Evolutionary conservation across 148 eudicot species (phyloP).

Genomic region (Limonium bicolor): DNA sequence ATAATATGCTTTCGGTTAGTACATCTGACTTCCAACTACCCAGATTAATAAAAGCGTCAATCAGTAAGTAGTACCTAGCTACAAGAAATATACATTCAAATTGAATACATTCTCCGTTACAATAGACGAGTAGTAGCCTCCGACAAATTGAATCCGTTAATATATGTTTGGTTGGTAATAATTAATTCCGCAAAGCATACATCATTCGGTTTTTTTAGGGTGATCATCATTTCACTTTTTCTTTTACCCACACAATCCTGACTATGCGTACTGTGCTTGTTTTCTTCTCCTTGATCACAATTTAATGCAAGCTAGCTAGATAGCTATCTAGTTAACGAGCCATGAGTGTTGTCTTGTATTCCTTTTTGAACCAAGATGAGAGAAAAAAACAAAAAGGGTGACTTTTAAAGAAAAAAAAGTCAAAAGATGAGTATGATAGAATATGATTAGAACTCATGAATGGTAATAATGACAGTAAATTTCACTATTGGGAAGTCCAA

Average conservation of each 20-base stretch:
- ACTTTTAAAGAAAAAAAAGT: constrained; percentile 1
- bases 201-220: neutral
- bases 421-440: neutral
- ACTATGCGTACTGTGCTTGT: too few species aligned
- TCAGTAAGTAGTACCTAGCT: too few species aligned
- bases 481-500: constrained; percentile 18
- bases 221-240: constrained; percentile 1
- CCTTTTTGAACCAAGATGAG: neutral
- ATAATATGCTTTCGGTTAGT: too few species aligned
- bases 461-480: constrained; percentile 24
- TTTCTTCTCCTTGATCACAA: constrained; percentile 8
- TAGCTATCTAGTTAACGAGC: too few species aligned
- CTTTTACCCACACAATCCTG: constrained; percentile 6
- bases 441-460: constrained; percentile 16
- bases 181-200: too few species aligned
- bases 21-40: too few species aligned
- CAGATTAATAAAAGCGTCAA: too few species aligned
- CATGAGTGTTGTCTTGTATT: neutral
- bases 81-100: too few species aligned
- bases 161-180: constrained; percentile 1
- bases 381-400: neutral
- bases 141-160: constrained; percentile 4
- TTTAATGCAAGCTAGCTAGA: neutral
- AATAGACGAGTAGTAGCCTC: too few species aligned
- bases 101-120: too few species aligned